A percentile compares a stretch with the other conserved stretches of the same genome.
Conservation (phyloP, 495 filamentous ascomycete genomes). For the Penicillium tannophilum region DNA sequence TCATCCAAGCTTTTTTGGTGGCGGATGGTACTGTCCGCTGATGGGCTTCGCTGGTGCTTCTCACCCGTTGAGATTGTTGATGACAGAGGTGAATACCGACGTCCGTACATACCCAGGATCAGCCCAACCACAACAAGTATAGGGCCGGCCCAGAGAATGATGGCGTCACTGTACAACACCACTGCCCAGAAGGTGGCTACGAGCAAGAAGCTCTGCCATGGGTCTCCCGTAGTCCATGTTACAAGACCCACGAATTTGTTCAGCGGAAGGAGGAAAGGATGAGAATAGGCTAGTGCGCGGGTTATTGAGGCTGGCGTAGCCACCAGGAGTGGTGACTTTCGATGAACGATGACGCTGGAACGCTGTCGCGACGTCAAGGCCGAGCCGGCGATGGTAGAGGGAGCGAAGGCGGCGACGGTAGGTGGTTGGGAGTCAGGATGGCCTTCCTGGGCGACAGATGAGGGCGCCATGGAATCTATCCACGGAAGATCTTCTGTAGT, state of each 20-base stretch:
- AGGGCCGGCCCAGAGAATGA: conserved; percentile 80
- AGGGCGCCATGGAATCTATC: conserved; percentile 60
- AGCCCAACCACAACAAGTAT: conserved; percentile 75
- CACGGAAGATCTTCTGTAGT: conserved; percentile 61
- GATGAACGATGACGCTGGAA: conserved; percentile 91
- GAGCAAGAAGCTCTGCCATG: conserved; percentile 95
- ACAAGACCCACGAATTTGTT: conserved; percentile 82
- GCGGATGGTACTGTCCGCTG: conserved; percentile 61
- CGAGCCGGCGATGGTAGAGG: conserved; percentile 68
- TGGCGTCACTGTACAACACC: conserved; percentile 79
- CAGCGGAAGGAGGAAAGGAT: conserved; percentile 85
- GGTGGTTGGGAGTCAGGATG: conserved; percentile 57
- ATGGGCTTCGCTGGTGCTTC: conserved; percentile 53
- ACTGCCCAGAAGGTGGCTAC: conserved; percentile 82
- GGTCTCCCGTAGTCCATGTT: conserved; percentile 90
- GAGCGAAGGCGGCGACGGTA: conserved; percentile 85
- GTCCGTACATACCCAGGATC: conserved; percentile 89
- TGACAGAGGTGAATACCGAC: conserved; percentile 86
- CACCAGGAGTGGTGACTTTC: conserved; percentile 90
- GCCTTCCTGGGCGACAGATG: conserved; percentile 44
- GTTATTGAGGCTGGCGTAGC: conserved; percentile 94
- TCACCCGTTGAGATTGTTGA: conserved; percentile 75
- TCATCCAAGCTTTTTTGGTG: conserved; percentile 90
- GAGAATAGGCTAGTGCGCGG: conserved; percentile 86
- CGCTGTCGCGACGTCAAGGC: conserved; percentile 73